phyloP scores from a whole-genome alignment of 2,329 filamentous ascomycete species.

The Coleophoma crateriformis region DNA sequence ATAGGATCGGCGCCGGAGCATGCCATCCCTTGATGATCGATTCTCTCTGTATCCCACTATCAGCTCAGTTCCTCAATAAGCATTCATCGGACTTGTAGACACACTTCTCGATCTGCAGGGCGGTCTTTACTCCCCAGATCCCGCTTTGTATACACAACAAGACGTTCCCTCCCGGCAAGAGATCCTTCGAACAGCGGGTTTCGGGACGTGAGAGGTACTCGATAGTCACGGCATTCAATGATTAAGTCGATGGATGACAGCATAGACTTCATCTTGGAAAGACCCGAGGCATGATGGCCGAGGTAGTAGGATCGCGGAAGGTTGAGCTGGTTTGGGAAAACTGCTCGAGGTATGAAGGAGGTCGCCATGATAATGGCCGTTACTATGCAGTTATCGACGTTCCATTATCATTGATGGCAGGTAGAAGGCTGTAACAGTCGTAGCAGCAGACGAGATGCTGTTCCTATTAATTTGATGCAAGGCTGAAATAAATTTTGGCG shows the following conservation, averaged over 20 bases:
- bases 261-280: constrained; percentile 75
- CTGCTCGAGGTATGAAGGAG: constrained; percentile 65
- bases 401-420: not conserved
- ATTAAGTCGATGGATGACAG: constrained; percentile 80
- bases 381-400: not conserved
- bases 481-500: not conserved
- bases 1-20: constrained; percentile 42
- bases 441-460: not conserved
- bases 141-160: constrained; percentile 88
- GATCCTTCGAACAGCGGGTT: constrained; percentile 85
- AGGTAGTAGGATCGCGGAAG: constrained; percentile 90
- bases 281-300: constrained; percentile 81
- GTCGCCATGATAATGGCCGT: constrained; percentile 4
- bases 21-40: constrained; percentile 48
- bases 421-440: not conserved
- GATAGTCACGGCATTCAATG: constrained; percentile 91
- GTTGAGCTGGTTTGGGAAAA: constrained; percentile 66
- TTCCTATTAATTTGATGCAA: not conserved
- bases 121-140: constrained; percentile 57
- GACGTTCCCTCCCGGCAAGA: constrained; percentile 64
- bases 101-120: constrained; percentile 34
- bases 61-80: constrained; percentile 11
- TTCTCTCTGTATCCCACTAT: constrained; percentile 33
- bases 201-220: constrained; percentile 80
- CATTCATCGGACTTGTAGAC: constrained; percentile 7